These are phyloP conservation scores for Sarcocystis neurona DNA, from an alignment of 169 alveolate genomes.

Conservation along the genomic window DNA sequence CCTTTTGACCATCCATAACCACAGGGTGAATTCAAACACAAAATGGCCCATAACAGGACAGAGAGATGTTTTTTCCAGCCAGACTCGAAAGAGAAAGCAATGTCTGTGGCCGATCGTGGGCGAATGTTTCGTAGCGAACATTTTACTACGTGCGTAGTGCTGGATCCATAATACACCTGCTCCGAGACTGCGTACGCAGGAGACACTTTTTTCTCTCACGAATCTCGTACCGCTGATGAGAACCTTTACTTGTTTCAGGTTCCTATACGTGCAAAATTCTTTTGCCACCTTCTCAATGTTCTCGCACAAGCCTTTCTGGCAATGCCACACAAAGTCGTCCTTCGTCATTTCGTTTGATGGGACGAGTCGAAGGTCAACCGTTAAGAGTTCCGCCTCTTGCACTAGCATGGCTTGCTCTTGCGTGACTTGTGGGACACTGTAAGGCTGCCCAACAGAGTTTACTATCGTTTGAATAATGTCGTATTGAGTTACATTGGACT, in stretches of 20 bases:
- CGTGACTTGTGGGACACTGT: slow-evolving; percentile 69
- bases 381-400: slow-evolving; percentile 62
- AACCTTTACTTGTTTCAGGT: slow-evolving; percentile 79
- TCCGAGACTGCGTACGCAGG: no score
- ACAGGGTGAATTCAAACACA: no score
- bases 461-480: slow-evolving; percentile 79
- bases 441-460: slow-evolving; percentile 82
- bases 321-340: slow-evolving; percentile 50
- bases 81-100: no score
- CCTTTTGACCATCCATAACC: no score
- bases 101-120: no score
- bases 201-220: no score
- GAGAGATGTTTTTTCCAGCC: no score
- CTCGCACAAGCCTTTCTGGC: slow-evolving; percentile 24
- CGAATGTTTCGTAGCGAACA: no score
- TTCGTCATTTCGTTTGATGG: slow-evolving; percentile 9
- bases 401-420: slow-evolving; percentile 53
- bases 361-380: slow-evolving; percentile 75
- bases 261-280: slow-evolving; percentile 82
- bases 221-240: slow-evolving; percentile 33
- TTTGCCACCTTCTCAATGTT: slow-evolving; percentile 77
- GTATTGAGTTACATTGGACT: slow-evolving; percentile 77
- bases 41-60: no score
- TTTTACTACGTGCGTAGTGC: no score
- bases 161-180: no score